Percentiles rank a stretch among this genome's conserved stretches.
These are phyloP conservation scores for Dactylellina parvicollis DNA, from an alignment of 2,329 filamentous ascomycete genomes.

Conservation along the genomic window DNA sequence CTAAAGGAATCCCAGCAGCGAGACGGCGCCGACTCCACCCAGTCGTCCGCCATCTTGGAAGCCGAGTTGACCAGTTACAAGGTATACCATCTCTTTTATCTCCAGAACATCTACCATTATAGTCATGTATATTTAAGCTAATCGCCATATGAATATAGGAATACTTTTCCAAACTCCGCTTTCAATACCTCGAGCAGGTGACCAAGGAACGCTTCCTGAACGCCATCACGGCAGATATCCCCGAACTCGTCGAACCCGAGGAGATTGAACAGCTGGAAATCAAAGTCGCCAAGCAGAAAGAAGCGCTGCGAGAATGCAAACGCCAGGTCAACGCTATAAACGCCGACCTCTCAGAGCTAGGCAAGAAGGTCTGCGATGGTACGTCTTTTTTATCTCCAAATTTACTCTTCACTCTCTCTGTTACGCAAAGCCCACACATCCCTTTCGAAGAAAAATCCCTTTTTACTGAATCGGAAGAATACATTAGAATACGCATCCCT, in stretches of 20 bases:
- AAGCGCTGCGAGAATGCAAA: constrained; percentile 71
- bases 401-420: no score
- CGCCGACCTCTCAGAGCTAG: constrained; percentile 63
- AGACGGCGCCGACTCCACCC: constrained; percentile 72
- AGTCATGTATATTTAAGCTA: constrained; percentile 3
- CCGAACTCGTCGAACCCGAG: constrained; percentile 80
- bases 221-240: constrained; percentile 88
- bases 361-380: constrained; percentile 67
- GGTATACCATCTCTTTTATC: constrained; percentile 60
- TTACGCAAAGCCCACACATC: no score
- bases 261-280: constrained; percentile 79
- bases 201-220: constrained; percentile 98
- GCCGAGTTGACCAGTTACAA: constrained; percentile 90
- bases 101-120: background rate
- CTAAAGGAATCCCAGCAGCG: constrained; percentile 70
- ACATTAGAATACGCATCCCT: constrained; percentile 63
- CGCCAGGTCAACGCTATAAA: constrained; percentile 50
- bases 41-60: constrained; percentile 77
- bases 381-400: background rate
- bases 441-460: constrained; percentile 58
- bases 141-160: constrained; percentile 68
- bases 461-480: no score
- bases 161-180: constrained; percentile 93
- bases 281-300: constrained; percentile 77
- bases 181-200: constrained; percentile 97